A percentile compares a stretch with the other conserved stretches of the same genome.
These are phyloP conservation scores for Pseudoscleropodium purum DNA, from an alignment of 225 moss, liverwort and hornwort genomes.

Conservation along the genomic window DNA sequence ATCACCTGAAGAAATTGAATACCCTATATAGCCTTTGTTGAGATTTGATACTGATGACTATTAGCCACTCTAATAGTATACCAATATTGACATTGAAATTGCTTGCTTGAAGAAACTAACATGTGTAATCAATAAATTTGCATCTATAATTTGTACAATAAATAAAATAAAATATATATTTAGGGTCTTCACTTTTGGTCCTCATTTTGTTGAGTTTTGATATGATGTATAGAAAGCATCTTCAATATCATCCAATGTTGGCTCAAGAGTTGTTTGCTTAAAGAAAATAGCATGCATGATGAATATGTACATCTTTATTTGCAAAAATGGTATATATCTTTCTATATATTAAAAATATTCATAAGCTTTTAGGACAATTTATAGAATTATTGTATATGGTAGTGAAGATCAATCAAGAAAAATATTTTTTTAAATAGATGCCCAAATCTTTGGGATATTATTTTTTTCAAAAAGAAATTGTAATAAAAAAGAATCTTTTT, in stretches of 20 bases:
- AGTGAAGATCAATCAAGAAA: background rate
- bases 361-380: background rate
- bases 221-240: background rate
- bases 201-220: background rate
- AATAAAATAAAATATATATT: no score
- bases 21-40: background rate
- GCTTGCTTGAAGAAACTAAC: background rate
- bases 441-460: no score
- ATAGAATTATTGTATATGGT: rapidly evolving
- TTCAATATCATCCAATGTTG: background rate
- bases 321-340: background rate
- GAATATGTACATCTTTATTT: background rate
- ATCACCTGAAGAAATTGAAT: background rate
- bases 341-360: background rate
- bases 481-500: no score
- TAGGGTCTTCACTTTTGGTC: no score
- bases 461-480: no score
- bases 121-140: background rate
- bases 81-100: background rate
- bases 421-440: no score
- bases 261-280: background rate
- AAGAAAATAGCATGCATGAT: background rate
- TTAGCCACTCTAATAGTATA: background rate
- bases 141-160: background rate
- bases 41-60: background rate